Percentiles rank a stretch among this genome's conserved stretches.
Evolutionary conservation across 129 eudicot genomes (phyloP).

Genomic region (carrot (Daucus carota)): DNA sequence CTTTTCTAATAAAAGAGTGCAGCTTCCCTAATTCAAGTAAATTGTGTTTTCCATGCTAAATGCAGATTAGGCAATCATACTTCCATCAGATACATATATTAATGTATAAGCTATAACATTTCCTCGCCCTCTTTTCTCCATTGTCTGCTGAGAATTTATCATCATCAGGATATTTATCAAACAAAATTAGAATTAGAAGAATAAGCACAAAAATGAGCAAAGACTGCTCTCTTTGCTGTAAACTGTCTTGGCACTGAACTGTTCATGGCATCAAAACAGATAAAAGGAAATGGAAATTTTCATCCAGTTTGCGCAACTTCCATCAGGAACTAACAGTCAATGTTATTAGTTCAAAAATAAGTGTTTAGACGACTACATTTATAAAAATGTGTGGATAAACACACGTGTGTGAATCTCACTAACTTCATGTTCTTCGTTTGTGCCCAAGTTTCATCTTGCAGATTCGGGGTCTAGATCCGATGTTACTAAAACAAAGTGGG

Average conservation of each 20-base stretch:
- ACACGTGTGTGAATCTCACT: too few species aligned
- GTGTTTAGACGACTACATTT: too few species aligned
- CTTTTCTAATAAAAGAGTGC: conserved; percentile 1
- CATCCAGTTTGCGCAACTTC: too few species aligned
- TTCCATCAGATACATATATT: too few species aligned
- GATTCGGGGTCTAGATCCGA: too few species aligned
- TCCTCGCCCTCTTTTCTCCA: not conserved
- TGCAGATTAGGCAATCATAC: conserved; percentile 2
- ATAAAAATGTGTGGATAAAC: too few species aligned
- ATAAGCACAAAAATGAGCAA: not conserved
- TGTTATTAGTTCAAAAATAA: too few species aligned
- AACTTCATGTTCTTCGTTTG: too few species aligned
- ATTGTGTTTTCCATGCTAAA: conserved; percentile 10
- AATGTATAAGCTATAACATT: not conserved
- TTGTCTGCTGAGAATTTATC: not conserved
- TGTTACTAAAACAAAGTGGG: too few species aligned
- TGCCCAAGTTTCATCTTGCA: too few species aligned
- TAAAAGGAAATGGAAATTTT: not conserved
- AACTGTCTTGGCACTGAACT: not conserved
- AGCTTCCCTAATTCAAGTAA: conserved; percentile 11
- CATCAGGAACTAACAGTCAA: too few species aligned
- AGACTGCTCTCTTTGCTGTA: conserved; percentile 4
- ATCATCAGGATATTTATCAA: too few species aligned
- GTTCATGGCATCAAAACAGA: not conserved
- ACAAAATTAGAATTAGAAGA: not conserved